Base-by-base conservation (phyloP, 495 filamentous ascomycete genomes). In the Oleoguttula mirabilis region DNA sequence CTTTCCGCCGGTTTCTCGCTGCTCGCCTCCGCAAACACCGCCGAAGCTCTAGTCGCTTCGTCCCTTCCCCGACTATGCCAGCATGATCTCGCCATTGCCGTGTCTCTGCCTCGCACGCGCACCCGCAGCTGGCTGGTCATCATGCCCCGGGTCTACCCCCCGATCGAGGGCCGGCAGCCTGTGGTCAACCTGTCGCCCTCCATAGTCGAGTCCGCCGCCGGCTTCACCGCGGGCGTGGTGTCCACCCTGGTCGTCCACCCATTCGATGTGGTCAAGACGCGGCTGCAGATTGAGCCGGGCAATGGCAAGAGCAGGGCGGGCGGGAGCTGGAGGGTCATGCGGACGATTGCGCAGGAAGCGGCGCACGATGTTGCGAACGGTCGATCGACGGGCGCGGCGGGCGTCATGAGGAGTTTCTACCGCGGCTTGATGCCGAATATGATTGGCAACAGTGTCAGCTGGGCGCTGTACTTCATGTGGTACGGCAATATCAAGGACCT, bases 181-280 rank as follows among this genome's bases (percentile, higher is more conserved):
- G 63, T 64, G 51, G 60, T 69, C 65, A 64, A 56, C 50, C 67
- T 83, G 45, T 79, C 83, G 46, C 76, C 77, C 65, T 80, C 83
- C 60, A 61, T 84, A 56, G 76, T 94, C 64, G 90, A 98, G 72
- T 77, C 79, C 57, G 70, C 92, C 64, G 84, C 88, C 33, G 90
- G 90, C 47, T 81, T 98, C 60, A 78, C 79, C 37, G 88, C 88
- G 40, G 90, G 90, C 30, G 69, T 86, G 48, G 75, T 83, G 48
- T 79, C 85, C 14, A 94, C 90, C 22, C 70, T 95, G 43, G 70
- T 73, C 38, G 79, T 80, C 20, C 83, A 88, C 65, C 90, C 90
- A 15, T 70, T 99, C 38, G 90, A 99, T 64, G 74, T 96, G 44
- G 72, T 96, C 55, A 99, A 99, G 66, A 95, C 87, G 28, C 80